A percentile compares a stretch with the other conserved stretches of the same genome.
phyloP scores from a whole-genome alignment of 495 filamentous ascomycete species.

The Podospora didyma region DNA sequence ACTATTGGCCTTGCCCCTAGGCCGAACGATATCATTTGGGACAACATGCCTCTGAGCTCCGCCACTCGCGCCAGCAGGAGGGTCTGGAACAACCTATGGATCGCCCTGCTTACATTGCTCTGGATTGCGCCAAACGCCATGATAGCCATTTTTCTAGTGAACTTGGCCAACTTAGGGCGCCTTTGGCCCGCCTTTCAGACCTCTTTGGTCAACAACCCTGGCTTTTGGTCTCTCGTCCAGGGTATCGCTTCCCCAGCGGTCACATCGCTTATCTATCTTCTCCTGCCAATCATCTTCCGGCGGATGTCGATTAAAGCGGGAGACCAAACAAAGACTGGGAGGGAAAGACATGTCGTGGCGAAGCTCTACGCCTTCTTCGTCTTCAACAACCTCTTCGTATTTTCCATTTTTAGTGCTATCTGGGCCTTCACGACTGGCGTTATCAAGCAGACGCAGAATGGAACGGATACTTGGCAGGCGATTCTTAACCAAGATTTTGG shows the following conservation, averaged over 20 bases:
- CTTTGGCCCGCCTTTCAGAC: slow-evolving; percentile 76
- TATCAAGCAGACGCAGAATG: slow-evolving; percentile 46
- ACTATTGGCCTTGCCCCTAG: slow-evolving; percentile 74
- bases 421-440: slow-evolving; percentile 69
- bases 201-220: slow-evolving; percentile 56
- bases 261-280: slow-evolving; percentile 81
- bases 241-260: slow-evolving; percentile 91
- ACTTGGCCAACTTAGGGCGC: slow-evolving; percentile 70
- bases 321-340: slow-evolving; percentile 84
- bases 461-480: slow-evolving; percentile 60
- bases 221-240: slow-evolving; percentile 81
- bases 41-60: slow-evolving; percentile 73
- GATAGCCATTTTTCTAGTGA: slow-evolving; percentile 89
- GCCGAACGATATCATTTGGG: slow-evolving; percentile 94
- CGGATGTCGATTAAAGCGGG: slow-evolving; percentile 72
- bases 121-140: slow-evolving; percentile 94
- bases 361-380: slow-evolving; percentile 96
- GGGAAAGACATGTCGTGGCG: slow-evolving; percentile 87
- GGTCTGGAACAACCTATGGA: slow-evolving; percentile 78
- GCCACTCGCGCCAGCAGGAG: slow-evolving; percentile 63
- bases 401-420: slow-evolving; percentile 78
- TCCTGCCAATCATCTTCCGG: slow-evolving; percentile 88
- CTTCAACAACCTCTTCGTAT: slow-evolving; percentile 94
- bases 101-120: slow-evolving; percentile 72
- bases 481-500: slow-evolving; percentile 61